Conservation (phyloP, 768 basidiomycete species). For the Royoungia palumana region DNA sequence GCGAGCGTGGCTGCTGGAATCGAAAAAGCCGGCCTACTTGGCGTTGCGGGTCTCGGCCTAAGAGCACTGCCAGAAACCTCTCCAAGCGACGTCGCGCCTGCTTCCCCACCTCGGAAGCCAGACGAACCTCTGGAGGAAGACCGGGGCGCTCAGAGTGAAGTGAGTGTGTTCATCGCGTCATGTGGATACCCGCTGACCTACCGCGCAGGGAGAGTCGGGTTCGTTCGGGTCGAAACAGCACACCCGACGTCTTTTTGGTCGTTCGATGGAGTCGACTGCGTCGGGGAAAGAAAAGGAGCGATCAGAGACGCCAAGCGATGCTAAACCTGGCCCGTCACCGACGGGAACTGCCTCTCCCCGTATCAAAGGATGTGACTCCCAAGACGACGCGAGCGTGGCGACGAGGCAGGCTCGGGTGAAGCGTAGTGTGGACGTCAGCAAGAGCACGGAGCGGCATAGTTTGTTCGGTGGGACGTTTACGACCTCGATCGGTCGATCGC, state of each 20-base stretch:
- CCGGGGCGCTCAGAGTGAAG: conserved; percentile 63
- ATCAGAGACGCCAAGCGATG: conserved; percentile 24
- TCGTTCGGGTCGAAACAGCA: conserved; percentile 35
- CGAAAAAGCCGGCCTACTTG: conserved; percentile 20
- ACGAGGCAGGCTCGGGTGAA: conserved; percentile 44
- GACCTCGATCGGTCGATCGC: conserved; percentile 56
- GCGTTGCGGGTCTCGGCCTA: conserved; percentile 27
- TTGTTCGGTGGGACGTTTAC: conserved; percentile 73
- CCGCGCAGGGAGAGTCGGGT: conserved; percentile 43
- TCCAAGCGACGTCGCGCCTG: conserved; percentile 60
- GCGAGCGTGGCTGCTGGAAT: conserved; percentile 14
- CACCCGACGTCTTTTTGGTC: conserved; percentile 61
- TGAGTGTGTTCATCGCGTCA: conserved; percentile 32
- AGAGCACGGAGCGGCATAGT: conserved; percentile 61
- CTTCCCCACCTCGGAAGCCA: conserved; percentile 31
- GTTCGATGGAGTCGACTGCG: conserved; percentile 39
- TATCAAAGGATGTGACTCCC: conserved; percentile 18
- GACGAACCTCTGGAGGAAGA: conserved; percentile 45
- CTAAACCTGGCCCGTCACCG: conserved; percentile 25
- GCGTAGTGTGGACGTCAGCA: conserved; percentile 47
- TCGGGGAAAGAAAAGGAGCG: conserved; percentile 36
- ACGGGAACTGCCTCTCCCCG: conserved; percentile 19
- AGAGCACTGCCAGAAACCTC: conserved; percentile 46
- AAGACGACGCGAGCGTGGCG: conserved; percentile 22
- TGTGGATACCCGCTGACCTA: neutral